Evolutionary conservation across 2,329 filamentous ascomycete genomes (phyloP).

Genomic region (Trematosphaeria pertusa): DNA sequence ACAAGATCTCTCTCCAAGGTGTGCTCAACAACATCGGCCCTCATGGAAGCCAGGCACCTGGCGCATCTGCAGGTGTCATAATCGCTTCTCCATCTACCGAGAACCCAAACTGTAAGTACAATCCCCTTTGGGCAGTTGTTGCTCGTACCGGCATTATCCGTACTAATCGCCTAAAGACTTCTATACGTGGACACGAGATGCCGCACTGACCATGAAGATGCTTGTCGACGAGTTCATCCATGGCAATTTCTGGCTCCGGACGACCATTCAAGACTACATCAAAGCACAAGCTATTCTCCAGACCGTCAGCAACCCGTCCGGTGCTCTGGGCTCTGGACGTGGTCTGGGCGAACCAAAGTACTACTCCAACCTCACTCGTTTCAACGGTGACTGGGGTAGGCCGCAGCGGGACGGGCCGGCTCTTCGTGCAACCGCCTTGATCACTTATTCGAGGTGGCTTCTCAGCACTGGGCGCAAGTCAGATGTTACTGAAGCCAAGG

Average conservation of each 20-base stretch:
- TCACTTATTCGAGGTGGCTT: slow-evolving; percentile 74
- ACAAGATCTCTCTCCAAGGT: slow-evolving; percentile 56
- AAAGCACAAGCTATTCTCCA: slow-evolving; percentile 70
- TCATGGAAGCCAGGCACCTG: slow-evolving; percentile 55
- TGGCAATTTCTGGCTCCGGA: slow-evolving; percentile 65
- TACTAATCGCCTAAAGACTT: slow-evolving; percentile 61
- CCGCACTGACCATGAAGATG: slow-evolving; percentile 72
- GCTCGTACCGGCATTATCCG: background rate
- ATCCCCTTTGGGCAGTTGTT: background rate
- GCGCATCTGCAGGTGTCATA: slow-evolving; percentile 59
- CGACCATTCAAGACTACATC: slow-evolving; percentile 70
- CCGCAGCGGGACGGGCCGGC: slow-evolving; percentile 81
- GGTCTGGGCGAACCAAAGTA: slow-evolving; percentile 78
- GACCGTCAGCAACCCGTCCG: slow-evolving; percentile 71
- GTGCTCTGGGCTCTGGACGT: slow-evolving; percentile 55
- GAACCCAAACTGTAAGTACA: slow-evolving; percentile 59
- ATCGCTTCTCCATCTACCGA: slow-evolving; percentile 62
- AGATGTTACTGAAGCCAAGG: slow-evolving; percentile 42
- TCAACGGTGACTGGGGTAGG: slow-evolving; percentile 73
- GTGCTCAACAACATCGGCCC: slow-evolving; percentile 64
- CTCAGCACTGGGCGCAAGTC: slow-evolving; percentile 60
- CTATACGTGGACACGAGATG: slow-evolving; percentile 79
- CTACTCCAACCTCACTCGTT: slow-evolving; percentile 67
- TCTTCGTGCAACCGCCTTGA: slow-evolving; percentile 74
- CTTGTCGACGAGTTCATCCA: slow-evolving; percentile 68